Conservation (phyloP, 106 monocot genomes). For the Dactylorhiza incarnata region DNA sequence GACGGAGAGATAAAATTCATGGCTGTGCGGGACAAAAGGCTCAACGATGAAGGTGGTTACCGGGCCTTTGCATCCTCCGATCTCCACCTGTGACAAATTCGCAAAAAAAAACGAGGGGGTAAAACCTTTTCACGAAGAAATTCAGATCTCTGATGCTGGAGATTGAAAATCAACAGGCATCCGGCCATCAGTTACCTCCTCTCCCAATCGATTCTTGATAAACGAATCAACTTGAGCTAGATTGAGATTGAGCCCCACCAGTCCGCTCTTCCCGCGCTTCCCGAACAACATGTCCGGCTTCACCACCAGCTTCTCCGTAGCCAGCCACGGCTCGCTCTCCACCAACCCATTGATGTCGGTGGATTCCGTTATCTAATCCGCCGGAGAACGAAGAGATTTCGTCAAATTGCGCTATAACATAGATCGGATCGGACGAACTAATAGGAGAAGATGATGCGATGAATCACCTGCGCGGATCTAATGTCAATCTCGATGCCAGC, state of each 20-base stretch:
- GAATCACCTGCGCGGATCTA: constrained; percentile 82
- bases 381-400: not conserved
- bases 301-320: constrained; percentile 72
- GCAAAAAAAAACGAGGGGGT: too few relatives aligned
- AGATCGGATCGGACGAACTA: not conserved
- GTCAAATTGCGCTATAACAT: too few relatives aligned
- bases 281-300: constrained; percentile 99
- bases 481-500: constrained; percentile 71
- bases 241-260: constrained; percentile 81
- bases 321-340: constrained; percentile 73
- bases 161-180: too few relatives aligned
- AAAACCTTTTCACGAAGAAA: too few relatives aligned
- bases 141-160: too few relatives aligned
- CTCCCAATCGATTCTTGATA: constrained; percentile 67
- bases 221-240: constrained; percentile 70
- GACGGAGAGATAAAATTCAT: constrained; percentile 80
- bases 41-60: constrained; percentile 93
- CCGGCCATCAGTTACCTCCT: constrained; percentile 35
- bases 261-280: constrained; percentile 87
- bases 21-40: constrained; percentile 82
- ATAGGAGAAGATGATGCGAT: too few relatives aligned
- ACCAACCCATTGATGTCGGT: constrained; percentile 61
- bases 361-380: constrained; percentile 49
- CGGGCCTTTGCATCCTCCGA: constrained; percentile 91
- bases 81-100: constrained; percentile 50